Base-by-base conservation (phyloP, 2,329 filamentous ascomycete species). In the Aspergillus pseudoviridinutans region DNA sequence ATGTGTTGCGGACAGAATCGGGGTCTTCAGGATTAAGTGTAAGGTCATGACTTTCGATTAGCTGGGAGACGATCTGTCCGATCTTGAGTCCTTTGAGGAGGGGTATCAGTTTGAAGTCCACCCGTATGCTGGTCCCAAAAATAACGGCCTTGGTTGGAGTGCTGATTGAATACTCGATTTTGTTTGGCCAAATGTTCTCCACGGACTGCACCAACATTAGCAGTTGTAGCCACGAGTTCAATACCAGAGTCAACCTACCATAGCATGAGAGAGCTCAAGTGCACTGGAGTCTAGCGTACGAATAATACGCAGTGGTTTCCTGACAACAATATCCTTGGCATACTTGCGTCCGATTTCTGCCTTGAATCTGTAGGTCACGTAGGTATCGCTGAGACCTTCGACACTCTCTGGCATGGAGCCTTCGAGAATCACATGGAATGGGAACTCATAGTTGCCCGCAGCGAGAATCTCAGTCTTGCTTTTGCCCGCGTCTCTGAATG, bases 161-260 rank as follows among this genome's bases (percentile, higher is more conserved):
- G 57, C 91, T 86, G 61, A 99, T 92, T 29, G 91, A 93, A 77
- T 99, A 99, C 72, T 96, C 91, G 66, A 97, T 85, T 80, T 99
- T 99, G 79, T 96, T 94, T 5, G 92, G 90, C 94, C 94, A 99
- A 62, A 96, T 89, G 70, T 97, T 97, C 75, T 97, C 92, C 62
- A 97, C 92, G 61, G 90, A 82, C 79, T 84, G 57, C 24, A 65
- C 50, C 38, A 49, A 51, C 25, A 14, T 27, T 28, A 28, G 14
- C 25, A 35, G 38, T 24, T 51, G 27, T 14, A 46, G 8, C 22
- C 42, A 8, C 4, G 20, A 24, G 8, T 10, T 47, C 22, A 25
- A 47, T 28, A 22, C 5, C 46, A 12, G 6, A 4, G 6, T 49
- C 28, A 6, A 61, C 71, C 63, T 69, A 80, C 91, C 91, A 97